Percentiles rank a stretch among this genome's conserved stretches.
Evolutionary conservation across 495 filamentous ascomycete species (phyloP).

Genomic region (Penicillium pancosmium): DNA sequence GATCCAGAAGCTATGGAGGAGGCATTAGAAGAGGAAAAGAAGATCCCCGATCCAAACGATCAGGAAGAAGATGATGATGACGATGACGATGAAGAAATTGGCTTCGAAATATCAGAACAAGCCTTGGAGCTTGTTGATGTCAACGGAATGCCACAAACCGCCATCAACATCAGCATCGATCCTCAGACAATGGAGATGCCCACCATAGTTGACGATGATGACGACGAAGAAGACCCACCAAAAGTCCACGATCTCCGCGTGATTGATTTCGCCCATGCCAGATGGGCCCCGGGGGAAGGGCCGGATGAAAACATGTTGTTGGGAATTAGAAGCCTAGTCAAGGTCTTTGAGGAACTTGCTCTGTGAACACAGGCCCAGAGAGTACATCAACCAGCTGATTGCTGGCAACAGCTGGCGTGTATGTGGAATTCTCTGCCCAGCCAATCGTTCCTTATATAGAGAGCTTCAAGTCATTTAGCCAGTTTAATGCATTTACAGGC

Average conservation of each 20-base stretch:
- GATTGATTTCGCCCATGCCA: constrained; percentile 96
- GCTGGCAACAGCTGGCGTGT: constrained; percentile 32
- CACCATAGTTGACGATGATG: constrained; percentile 62
- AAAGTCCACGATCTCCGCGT: constrained; percentile 81
- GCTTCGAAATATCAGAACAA: constrained; percentile 53
- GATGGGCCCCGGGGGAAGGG: constrained; percentile 81
- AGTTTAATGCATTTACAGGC: background rate
- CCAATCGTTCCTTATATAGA: background rate
- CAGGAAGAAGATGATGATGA: constrained; percentile 38
- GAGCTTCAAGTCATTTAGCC: background rate
- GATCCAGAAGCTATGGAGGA: constrained; percentile 68
- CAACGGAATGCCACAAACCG: constrained; percentile 31
- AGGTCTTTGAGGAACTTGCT: constrained; percentile 67
- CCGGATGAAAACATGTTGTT: constrained; percentile 83
- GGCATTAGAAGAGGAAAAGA: constrained; percentile 65
- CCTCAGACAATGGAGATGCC: constrained; percentile 33
- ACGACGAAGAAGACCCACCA: constrained; percentile 68
- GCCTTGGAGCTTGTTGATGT: constrained; percentile 39
- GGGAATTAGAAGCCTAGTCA: constrained; percentile 73
- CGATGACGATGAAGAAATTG: constrained; percentile 56
- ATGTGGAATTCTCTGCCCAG: background rate
- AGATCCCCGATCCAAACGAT: constrained; percentile 29
- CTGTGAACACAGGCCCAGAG: constrained; percentile 25
- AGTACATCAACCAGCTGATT: constrained; percentile 19
- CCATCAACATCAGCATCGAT: constrained; percentile 47